Evolutionary conservation across 495 filamentous ascomycete genomes (phyloP).

Genomic region (Ascobolus immersus): DNA sequence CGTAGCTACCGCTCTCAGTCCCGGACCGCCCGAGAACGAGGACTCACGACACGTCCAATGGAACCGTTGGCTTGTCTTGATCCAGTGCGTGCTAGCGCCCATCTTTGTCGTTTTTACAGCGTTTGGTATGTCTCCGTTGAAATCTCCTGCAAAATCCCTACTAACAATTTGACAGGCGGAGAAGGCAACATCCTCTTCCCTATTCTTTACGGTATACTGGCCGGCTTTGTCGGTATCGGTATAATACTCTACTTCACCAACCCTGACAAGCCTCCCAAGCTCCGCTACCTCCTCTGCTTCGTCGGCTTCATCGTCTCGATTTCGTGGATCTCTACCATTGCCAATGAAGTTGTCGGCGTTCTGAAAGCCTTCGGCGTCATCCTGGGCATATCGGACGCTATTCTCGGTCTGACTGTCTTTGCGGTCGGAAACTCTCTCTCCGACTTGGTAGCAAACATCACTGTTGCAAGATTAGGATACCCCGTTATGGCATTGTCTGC

Average conservation of each 20-base stretch:
- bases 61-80: constrained; percentile 69
- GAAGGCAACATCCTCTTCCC: constrained; percentile 30
- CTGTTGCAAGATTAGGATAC: constrained; percentile 73
- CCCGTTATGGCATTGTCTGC: constrained; percentile 92
- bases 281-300: constrained; percentile 55
- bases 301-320: constrained; percentile 79
- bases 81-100: constrained; percentile 73
- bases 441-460: constrained; percentile 84
- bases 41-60: constrained; percentile 23
- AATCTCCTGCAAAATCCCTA: not conserved
- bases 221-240: constrained; percentile 37
- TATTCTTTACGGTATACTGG: constrained; percentile 40
- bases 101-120: constrained; percentile 53
- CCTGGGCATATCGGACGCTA: constrained; percentile 77
- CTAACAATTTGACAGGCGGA: constrained; percentile 4
- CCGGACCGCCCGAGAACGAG: constrained; percentile 4
- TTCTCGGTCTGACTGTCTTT: constrained; percentile 86
- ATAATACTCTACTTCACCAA: constrained; percentile 38
- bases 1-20: too few relatives aligned
- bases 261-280: constrained; percentile 30
- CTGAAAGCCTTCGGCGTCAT: constrained; percentile 88
- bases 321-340: constrained; percentile 88
- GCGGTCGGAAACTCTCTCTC: constrained; percentile 89
- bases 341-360: constrained; percentile 84
- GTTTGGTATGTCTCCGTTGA: constrained; percentile 15